Conservation (phyloP, 2,329 filamentous ascomycete genomes). For the Pyricularia grisea region DNA sequence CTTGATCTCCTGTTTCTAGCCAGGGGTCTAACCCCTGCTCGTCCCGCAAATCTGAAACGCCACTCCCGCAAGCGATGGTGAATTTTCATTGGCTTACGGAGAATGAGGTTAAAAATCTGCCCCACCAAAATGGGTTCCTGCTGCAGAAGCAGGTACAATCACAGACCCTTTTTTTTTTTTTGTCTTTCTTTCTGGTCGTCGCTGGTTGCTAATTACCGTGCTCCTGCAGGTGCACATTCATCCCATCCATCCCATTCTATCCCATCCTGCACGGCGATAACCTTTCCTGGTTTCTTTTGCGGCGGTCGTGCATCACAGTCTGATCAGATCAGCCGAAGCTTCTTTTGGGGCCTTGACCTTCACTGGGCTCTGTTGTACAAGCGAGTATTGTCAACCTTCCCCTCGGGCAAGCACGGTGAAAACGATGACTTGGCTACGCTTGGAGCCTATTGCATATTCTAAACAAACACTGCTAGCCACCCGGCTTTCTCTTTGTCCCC, state of each 20-base stretch:
- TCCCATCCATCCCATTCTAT: neutral
- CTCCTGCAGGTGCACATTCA: neutral
- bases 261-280: neutral
- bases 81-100: neutral
- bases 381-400: neutral
- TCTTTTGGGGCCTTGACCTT: neutral
- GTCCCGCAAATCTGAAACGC: constrained; percentile 1
- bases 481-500: neutral
- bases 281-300: neutral
- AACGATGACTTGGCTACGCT: neutral
- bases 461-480: neutral
- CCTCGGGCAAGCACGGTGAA: neutral
- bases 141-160: neutral
- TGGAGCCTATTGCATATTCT: neutral
- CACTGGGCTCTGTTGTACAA: neutral
- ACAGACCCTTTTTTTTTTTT: neutral
- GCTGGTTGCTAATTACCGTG: neutral
- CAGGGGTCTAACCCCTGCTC: neutral
- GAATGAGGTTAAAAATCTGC: neutral
- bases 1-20: constrained; percentile 1
- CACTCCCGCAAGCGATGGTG: neutral
- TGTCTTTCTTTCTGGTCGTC: neutral
- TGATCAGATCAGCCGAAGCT: neutral
- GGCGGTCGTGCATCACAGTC: neutral
- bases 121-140: neutral